Evolutionary conservation across 139 green algal genomes (phyloP).

Genomic region (Pycnococcus provasolii): DNA sequence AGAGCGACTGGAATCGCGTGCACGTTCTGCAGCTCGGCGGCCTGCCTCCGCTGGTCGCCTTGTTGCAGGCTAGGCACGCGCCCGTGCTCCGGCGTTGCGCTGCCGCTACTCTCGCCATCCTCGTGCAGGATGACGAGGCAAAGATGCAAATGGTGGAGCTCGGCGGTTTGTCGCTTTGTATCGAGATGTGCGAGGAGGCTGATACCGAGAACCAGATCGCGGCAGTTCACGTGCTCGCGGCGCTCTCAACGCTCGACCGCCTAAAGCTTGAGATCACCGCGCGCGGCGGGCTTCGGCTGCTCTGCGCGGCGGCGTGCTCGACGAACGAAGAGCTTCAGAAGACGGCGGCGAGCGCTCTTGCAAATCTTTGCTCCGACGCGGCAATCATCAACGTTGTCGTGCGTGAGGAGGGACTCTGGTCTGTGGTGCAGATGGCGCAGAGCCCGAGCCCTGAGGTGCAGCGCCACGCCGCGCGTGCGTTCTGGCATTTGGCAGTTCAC

Average conservation of each 20-base stretch:
- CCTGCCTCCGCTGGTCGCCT: no score
- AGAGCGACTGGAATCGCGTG: no score
- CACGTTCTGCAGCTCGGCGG: no score
- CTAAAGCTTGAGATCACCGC: constrained; percentile 25
- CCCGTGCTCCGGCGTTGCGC: no score
- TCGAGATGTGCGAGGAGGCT: constrained; percentile 22
- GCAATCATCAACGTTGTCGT: constrained; percentile 29
- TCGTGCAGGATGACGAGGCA: background rate
- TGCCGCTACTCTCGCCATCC: no score
- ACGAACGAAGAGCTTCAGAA: constrained; percentile 26
- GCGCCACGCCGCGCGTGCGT: constrained; percentile 32
- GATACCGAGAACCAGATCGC: constrained; percentile 20
- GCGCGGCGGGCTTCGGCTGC: constrained; percentile 14
- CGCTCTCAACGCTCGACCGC: constrained; percentile 30
- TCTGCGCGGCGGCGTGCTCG: constrained; percentile 29
- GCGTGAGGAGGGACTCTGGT: constrained; percentile 28
- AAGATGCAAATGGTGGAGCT: constrained; percentile 15
- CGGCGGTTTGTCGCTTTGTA: constrained; percentile 7
- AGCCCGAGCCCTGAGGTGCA: constrained; percentile 36
- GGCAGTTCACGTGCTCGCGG: constrained; percentile 26
- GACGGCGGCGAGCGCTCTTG: constrained; percentile 29
- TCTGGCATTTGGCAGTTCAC: constrained; percentile 41
- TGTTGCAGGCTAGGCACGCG: no score
- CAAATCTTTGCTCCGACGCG: constrained; percentile 33
- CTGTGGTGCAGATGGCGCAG: constrained; percentile 31